Conservation (phyloP, 495 filamentous ascomycete species). For the Annulohypoxylon stygium region DNA sequence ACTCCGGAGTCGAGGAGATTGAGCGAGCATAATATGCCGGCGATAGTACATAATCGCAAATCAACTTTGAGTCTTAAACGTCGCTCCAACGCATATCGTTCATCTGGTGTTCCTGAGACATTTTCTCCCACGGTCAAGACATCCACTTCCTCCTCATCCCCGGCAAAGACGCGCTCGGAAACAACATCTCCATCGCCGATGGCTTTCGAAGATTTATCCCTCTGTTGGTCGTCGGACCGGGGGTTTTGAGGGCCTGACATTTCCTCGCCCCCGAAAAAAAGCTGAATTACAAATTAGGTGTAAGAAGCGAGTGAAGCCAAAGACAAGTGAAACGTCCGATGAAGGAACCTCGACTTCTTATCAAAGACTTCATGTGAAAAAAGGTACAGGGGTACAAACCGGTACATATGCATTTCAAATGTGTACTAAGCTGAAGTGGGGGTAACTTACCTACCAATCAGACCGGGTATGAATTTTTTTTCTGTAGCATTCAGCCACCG, state of each 20-base stretch:
- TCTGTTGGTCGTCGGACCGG: constrained; percentile 4
- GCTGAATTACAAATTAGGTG: constrained; percentile 10
- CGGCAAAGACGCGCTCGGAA: constrained; percentile 35
- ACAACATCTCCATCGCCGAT: constrained; percentile 20
- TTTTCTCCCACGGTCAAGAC: background rate
- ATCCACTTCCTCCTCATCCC: constrained; percentile 27
- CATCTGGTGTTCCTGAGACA: constrained; percentile 10
- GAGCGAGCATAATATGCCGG: constrained; percentile 77
- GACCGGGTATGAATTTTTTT: background rate
- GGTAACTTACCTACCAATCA: constrained; percentile 48
- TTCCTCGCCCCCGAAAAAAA: background rate
- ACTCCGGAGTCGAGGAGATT: constrained; percentile 82
- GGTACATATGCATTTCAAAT: constrained; percentile 35
- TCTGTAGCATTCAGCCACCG: constrained; percentile 34
- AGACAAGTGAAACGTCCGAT: constrained; percentile 8
- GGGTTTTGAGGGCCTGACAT: constrained; percentile 28
- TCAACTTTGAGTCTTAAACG: constrained; percentile 75
- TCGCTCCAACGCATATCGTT: constrained; percentile 38
- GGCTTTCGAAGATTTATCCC: constrained; percentile 27
- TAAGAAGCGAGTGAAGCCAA: constrained; percentile 1
- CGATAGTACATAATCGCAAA: constrained; percentile 80
- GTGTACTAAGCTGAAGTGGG: constrained; percentile 45
- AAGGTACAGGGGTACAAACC: background rate
- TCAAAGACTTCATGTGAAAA: constrained; percentile 21
- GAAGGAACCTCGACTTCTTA: constrained; percentile 33